These are phyloP conservation scores for Saccharomycopsis hybrid DNA, from an alignment of 1,139 yeast genomes.

Conservation along the genomic window DNA sequence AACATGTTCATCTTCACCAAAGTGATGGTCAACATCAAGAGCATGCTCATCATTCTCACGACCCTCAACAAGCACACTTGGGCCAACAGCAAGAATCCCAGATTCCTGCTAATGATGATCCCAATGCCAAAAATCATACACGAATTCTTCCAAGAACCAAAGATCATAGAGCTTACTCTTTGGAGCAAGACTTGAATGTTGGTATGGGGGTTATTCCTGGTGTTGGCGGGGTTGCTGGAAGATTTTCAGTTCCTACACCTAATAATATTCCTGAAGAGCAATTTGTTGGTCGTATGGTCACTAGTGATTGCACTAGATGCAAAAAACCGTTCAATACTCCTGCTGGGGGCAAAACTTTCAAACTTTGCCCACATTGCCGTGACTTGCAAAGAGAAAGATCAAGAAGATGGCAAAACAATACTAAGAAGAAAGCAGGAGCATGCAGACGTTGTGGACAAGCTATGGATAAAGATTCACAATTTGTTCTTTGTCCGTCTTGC, in stretches of 20 bases:
- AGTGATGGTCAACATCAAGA: no score
- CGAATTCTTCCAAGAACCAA: constrained; percentile 15
- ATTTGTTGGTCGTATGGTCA: background rate
- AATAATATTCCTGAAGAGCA: background rate
- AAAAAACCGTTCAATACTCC: constrained; percentile 51
- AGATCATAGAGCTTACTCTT: background rate
- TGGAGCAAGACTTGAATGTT: background rate
- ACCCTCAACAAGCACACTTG: background rate
- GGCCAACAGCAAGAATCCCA: background rate
- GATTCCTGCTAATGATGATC: no score
- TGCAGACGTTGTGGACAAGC: constrained; percentile 58
- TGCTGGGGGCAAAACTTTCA: constrained; percentile 41
- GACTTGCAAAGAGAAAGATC: constrained; percentile 56
- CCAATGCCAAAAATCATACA: constrained; percentile 3
- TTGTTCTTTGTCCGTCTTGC: constrained; percentile 55
- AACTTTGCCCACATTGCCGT: constrained; percentile 58
- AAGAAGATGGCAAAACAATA: constrained; percentile 57
- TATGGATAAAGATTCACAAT: constrained; percentile 47
- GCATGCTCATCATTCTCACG: no score
- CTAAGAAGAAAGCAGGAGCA: constrained; percentile 54
- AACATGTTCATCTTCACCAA: no score
- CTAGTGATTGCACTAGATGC: constrained; percentile 45
- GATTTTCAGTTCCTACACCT: no score
- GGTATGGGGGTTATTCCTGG: background rate
- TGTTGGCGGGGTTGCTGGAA: no score